Evolutionary conservation across 1,284 basidiomycete species (phyloP).

Genomic region (Phellinidium pouzarii): DNA sequence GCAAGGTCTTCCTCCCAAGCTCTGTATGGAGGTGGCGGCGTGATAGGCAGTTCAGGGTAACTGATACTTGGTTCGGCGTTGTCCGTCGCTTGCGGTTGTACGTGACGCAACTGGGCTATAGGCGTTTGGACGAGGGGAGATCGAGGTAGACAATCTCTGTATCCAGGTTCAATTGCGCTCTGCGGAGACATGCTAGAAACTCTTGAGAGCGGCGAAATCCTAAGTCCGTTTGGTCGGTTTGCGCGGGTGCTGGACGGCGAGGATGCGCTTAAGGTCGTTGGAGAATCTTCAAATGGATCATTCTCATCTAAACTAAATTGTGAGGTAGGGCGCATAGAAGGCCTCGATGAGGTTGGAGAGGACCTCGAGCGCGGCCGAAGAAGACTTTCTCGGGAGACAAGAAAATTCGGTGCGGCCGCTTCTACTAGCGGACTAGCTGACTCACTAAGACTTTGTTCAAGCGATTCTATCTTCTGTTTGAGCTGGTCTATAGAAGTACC

Average conservation of each 20-base stretch:
- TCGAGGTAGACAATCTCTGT: too few relatives aligned
- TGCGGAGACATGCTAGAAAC: background rate
- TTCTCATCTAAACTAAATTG: background rate
- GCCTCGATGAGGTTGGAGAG: conserved; percentile 1
- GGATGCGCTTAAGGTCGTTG: background rate
- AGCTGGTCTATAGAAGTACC: conserved; percentile 12
- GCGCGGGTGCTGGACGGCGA: background rate
- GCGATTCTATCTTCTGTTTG: background rate
- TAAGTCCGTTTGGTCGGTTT: background rate
- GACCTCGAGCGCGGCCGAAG: conserved; percentile 6
- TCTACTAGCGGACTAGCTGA: background rate
- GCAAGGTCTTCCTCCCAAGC: conserved; percentile 5
- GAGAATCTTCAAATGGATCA: background rate
- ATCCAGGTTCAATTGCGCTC: background rate
- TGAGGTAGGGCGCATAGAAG: background rate
- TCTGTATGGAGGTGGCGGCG: conserved; percentile 14
- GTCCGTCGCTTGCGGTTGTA: background rate
- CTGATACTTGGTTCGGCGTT: background rate
- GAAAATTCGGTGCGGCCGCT: background rate
- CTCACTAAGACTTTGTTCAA: background rate
- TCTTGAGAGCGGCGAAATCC: background rate
- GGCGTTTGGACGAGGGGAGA: background rate
- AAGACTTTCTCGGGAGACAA: background rate
- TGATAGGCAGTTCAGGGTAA: background rate
- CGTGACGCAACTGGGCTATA: too few relatives aligned